These are phyloP conservation scores for Arxiozyma heterogenica DNA, from an alignment of 1,139 yeast species.

Conservation along the genomic window DNA sequence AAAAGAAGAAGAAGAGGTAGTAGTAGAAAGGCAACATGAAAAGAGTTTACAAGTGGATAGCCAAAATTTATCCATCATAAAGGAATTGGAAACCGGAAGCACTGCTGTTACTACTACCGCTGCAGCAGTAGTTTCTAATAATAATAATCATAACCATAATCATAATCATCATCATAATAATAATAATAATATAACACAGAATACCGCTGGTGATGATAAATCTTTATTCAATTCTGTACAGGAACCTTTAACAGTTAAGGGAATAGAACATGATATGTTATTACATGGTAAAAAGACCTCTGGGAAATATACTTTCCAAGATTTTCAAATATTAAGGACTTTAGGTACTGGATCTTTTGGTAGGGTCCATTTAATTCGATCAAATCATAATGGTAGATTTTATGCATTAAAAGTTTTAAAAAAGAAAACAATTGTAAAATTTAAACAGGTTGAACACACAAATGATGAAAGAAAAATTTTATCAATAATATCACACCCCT, in stretches of 20 bases:
- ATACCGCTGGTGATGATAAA: not conserved
- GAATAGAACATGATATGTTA: not conserved
- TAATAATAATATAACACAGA: not conserved
- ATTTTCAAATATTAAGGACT: constrained; percentile 84
- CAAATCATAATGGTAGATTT: constrained; percentile 84
- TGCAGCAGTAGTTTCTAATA: no score
- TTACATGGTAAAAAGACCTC: constrained; percentile 7
- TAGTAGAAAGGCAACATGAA: not conserved
- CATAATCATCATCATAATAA: no score
- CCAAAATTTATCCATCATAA: not conserved
- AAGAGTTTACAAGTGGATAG: not conserved
- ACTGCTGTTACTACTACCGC: not conserved
- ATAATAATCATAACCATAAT: no score
- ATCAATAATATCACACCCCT: constrained; percentile 85
- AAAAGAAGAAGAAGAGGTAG: constrained; percentile 15
- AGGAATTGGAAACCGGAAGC: not conserved
- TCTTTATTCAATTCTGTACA: not conserved
- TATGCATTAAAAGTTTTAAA: constrained; percentile 89
- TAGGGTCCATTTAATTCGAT: constrained; percentile 82
- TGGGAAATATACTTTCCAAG: constrained; percentile 53
- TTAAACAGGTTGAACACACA: constrained; percentile 96
- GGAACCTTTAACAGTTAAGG: not conserved
- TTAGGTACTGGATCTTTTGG: constrained; percentile 97
- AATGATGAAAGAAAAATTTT: constrained; percentile 93
- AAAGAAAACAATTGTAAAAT: constrained; percentile 79